Percentiles rank a stretch among this genome's conserved stretches.
Evolutionary conservation across 352 stramenopile species (phyloP).

Genomic region (Phytophthora pini): DNA sequence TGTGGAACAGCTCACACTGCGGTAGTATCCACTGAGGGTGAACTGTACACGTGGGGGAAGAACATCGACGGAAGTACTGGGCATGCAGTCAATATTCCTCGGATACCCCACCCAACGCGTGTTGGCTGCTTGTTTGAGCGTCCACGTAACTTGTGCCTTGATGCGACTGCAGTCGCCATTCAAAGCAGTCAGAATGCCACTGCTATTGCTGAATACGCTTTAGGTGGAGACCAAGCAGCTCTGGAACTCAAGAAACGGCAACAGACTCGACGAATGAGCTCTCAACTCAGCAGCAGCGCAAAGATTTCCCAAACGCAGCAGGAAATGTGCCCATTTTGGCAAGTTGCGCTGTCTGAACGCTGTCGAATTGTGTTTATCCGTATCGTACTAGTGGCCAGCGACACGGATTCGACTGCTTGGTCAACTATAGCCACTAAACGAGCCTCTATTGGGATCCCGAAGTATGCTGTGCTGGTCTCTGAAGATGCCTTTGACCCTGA

Average conservation of each 20-base stretch:
- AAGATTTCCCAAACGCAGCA: constrained; percentile 70
- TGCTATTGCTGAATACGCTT: constrained; percentile 50
- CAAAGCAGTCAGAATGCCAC: constrained; percentile 77
- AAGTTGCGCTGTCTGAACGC: constrained; percentile 44
- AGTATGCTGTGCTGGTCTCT: constrained; percentile 63
- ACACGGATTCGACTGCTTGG: constrained; percentile 2
- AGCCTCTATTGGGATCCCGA: constrained; percentile 18
- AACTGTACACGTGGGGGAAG: constrained; percentile 81
- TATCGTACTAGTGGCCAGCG: constrained; percentile 28
- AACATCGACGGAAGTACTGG: constrained; percentile 74
- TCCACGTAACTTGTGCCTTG: constrained; percentile 58
- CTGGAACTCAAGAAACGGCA: constrained; percentile 9
- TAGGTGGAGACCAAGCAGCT: constrained; percentile 36
- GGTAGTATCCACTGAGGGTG: constrained; percentile 61
- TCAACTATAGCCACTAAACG: constrained; percentile 13
- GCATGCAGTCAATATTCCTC: constrained; percentile 42
- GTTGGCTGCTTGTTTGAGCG: constrained; percentile 70
- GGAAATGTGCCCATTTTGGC: constrained; percentile 83
- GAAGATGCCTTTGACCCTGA: constrained; percentile 65
- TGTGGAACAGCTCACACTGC: constrained; percentile 78
- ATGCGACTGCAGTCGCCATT: constrained; percentile 32
- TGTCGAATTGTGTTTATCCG: constrained; percentile 55
- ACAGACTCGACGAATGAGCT: constrained; percentile 17
- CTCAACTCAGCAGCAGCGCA: constrained; percentile 2
- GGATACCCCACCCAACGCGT: constrained; percentile 50